Conservation (phyloP, 176 grass and related monocot species). For the Cenchrus fungigraminus region DNA sequence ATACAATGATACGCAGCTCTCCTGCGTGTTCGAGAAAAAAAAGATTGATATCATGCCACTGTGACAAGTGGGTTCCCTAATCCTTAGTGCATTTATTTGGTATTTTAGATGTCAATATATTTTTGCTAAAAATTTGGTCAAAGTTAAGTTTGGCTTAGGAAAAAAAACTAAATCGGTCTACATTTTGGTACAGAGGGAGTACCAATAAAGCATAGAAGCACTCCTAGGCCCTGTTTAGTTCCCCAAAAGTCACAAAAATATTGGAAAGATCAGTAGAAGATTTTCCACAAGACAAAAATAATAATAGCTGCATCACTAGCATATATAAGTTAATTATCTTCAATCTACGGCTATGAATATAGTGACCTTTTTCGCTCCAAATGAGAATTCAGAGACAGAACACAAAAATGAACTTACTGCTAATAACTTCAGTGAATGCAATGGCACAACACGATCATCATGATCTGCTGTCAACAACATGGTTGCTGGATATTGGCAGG, state of each 20-base stretch:
- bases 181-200: no score
- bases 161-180: no score
- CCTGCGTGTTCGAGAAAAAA: no score
- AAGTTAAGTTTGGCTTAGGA: no score
- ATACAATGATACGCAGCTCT: no score
- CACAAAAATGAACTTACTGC: slow-evolving; percentile 68
- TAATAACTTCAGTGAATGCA: slow-evolving; percentile 90
- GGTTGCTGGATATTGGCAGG: slow-evolving; percentile 73
- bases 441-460: slow-evolving; percentile 91
- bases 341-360: slow-evolving; percentile 15
- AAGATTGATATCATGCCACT: neutral
- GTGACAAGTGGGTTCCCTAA: neutral
- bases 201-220: neutral
- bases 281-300: neutral
- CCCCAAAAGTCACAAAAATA: neutral
- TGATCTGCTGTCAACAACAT: slow-evolving; percentile 94
- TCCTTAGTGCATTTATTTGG: no score
- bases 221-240: no score
- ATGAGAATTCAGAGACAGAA: slow-evolving; percentile 37
- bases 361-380: neutral
- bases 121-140: no score
- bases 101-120: no score
- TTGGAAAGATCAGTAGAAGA: neutral
- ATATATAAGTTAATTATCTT: slow-evolving; percentile 14
- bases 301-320: neutral